These are phyloP conservation scores for Glomus cerebriforme DNA, from an alignment of 192 early-diverging fungal genomes.

Conservation along the genomic window DNA sequence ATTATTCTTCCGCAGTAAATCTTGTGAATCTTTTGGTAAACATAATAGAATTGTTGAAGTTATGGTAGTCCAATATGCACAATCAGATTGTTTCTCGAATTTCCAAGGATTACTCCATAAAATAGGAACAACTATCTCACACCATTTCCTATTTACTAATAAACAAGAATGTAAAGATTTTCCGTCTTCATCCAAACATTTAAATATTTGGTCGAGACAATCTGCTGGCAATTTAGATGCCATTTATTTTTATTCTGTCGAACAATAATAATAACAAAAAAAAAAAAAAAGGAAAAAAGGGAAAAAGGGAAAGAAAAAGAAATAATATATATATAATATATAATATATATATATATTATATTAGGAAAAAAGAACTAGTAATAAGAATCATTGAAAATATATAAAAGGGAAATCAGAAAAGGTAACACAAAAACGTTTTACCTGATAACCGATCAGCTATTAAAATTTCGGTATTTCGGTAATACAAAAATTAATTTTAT, in stretches of 20 bases:
- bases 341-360: too few relatives aligned
- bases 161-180: slow-evolving; percentile 1
- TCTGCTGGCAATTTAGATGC: not conserved
- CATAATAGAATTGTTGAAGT: not conserved
- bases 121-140: not conserved
- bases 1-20: not conserved
- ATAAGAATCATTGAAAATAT: not conserved
- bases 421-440: not conserved
- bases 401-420: not conserved
- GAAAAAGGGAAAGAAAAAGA: not conserved
- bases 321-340: not conserved
- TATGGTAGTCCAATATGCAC: not conserved
- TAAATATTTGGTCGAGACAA: slow-evolving; percentile 2
- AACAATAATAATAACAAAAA: not conserved
- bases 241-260: not conserved
- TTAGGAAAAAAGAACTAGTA: not conserved
- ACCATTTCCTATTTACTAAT: slow-evolving; percentile 13
- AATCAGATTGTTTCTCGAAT: not conserved
- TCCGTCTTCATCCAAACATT: not conserved
- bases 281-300: too few relatives aligned
- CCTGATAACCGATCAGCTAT: not conserved
- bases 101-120: slow-evolving; percentile 17
- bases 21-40: not conserved
- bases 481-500: not conserved
- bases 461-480: not conserved